phyloP scores from a whole-genome alignment of 2,329 filamentous ascomycete species.

The Aureobasidium sp. region DNA sequence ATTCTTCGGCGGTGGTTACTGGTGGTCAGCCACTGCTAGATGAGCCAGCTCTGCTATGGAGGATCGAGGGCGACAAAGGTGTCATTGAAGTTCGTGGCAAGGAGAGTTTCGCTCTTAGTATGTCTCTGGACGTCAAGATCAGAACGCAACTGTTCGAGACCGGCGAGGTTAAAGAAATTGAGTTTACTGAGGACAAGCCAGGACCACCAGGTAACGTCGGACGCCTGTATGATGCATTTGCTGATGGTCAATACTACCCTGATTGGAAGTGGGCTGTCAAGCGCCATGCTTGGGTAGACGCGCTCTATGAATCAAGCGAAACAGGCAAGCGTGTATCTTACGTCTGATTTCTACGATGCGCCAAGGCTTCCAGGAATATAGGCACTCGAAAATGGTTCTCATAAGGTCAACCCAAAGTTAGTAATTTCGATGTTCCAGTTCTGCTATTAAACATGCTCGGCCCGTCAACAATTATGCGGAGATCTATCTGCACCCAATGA shows the following conservation, averaged over 20 bases:
- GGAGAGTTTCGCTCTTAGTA: conserved; percentile 1
- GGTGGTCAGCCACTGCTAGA: conserved; percentile 43
- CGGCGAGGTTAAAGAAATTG: conserved; percentile 24
- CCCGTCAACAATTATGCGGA: no score
- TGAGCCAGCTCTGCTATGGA: conserved; percentile 40
- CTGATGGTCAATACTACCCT: conserved; percentile 19
- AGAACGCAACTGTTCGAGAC: conserved; percentile 19
- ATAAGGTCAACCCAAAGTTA: no score
- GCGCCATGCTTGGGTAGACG: conserved; percentile 41
- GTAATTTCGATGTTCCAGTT: background rate
- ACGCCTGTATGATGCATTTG: conserved; percentile 17
- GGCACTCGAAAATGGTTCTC: no score
- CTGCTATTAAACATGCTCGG: no score
- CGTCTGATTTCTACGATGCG: background rate
- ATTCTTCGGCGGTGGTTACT: conserved; percentile 38
- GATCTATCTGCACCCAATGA: no score
- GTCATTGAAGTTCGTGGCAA: conserved; percentile 28
- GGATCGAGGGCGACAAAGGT: conserved; percentile 39
- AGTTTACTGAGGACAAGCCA: conserved; percentile 22
- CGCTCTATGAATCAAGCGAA: conserved; percentile 8
- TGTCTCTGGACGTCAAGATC: conserved; percentile 2
- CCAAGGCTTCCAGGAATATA: no score
- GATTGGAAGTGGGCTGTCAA: conserved; percentile 36
- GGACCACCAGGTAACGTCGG: conserved; percentile 24
- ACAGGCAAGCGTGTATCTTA: background rate